Evolutionary conservation across 768 basidiomycete genomes (phyloP).

Genomic region (Rhizopogon rudus): DNA sequence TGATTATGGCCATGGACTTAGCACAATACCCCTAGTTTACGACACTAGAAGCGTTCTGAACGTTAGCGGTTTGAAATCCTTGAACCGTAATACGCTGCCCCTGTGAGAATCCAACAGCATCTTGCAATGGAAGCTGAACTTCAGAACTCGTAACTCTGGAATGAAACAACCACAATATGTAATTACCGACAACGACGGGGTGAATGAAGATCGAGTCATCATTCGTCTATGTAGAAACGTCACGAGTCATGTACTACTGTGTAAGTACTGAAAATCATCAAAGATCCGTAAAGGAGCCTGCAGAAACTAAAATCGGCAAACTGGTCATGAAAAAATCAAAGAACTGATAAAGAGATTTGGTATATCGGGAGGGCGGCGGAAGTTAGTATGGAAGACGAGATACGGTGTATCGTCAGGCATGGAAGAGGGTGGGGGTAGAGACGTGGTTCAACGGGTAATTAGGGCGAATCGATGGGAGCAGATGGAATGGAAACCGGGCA

Average conservation of each 20-base stretch:
- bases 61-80: background rate
- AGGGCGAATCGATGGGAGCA: background rate
- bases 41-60: background rate
- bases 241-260: background rate
- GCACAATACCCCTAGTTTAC: background rate
- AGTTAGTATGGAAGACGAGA: background rate
- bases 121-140: background rate
- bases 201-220: constrained; percentile 11
- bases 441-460: background rate
- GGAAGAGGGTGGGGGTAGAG: background rate
- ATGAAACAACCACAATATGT: background rate
- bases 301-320: constrained; percentile 29
- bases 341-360: background rate
- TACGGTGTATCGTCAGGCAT: background rate
- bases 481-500: background rate
- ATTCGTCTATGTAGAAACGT: constrained; percentile 13
- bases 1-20: background rate
- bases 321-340: background rate
- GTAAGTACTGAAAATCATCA: constrained; percentile 12
- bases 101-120: too few species aligned
- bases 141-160: background rate
- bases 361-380: background rate
- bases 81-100: background rate
- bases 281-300: constrained; percentile 11
- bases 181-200: background rate